Conservation (phyloP, 345 rosid genomes). For the Gossypium mustelinum region DNA sequence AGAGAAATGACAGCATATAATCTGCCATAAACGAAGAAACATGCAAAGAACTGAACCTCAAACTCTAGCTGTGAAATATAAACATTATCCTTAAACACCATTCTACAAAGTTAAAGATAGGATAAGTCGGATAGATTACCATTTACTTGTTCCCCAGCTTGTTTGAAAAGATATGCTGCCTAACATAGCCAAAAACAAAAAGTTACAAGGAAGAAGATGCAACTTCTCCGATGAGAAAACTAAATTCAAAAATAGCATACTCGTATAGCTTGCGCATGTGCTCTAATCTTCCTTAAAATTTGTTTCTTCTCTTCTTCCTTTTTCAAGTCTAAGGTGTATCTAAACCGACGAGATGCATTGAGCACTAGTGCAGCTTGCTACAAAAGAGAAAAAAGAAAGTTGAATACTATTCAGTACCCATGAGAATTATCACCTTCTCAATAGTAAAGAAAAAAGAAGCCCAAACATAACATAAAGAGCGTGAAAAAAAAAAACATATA, state of each 20-base stretch:
- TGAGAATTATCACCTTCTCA: neutral
- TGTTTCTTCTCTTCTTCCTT: slow-evolving; percentile 69
- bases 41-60: neutral
- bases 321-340: slow-evolving; percentile 91
- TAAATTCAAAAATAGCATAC: slow-evolving; percentile 32
- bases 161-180: slow-evolving; percentile 90
- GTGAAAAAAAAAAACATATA: neutral
- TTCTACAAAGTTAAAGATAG: neutral
- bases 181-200: slow-evolving; percentile 24
- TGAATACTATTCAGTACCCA: neutral
- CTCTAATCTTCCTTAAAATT: slow-evolving; percentile 65
- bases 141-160: slow-evolving; percentile 44
- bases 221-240: neutral
- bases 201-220: slow-evolving; percentile 9
- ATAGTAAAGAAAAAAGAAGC: neutral
- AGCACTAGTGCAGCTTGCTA: slow-evolving; percentile 98
- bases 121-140: slow-evolving; percentile 39
- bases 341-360: slow-evolving; percentile 93
- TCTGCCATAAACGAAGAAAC: neutral
- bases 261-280: slow-evolving; percentile 83
- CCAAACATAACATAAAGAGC: neutral
- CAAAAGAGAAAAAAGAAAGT: slow-evolving; percentile 16
- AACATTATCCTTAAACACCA: neutral
- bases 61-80: neutral
- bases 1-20: neutral